Evolutionary conservation across 495 filamentous ascomycete species (phyloP).

Genomic region (Talaromyces nanjingensis): DNA sequence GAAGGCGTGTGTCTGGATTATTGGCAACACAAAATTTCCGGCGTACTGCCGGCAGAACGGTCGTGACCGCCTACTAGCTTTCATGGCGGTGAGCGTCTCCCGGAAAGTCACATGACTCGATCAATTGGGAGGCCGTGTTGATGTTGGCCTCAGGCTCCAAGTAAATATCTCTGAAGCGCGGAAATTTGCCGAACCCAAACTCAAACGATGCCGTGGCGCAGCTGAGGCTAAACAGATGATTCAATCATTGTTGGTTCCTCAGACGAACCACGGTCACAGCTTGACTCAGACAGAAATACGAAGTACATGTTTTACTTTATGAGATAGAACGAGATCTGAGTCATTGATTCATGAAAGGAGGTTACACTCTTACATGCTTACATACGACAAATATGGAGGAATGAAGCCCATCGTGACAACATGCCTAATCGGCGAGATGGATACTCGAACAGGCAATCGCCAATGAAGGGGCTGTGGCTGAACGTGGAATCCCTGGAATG

Average conservation of each 20-base stretch:
- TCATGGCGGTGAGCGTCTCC: not conserved
- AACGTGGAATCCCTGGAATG: not conserved
- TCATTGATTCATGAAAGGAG: not conserved
- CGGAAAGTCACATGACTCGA: not conserved
- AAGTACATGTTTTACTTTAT: not conserved
- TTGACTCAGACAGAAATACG: not conserved
- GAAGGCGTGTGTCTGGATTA: not conserved
- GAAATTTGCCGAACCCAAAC: not conserved
- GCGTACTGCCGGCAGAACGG: constrained; percentile 3
- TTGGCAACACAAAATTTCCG: not conserved
- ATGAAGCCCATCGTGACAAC: not conserved
- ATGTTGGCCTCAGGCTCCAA: not conserved
- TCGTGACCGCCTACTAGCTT: not conserved
- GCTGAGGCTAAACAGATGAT: not conserved
- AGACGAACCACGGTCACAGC: not conserved
- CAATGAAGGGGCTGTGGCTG: not conserved
- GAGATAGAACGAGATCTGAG: not conserved
- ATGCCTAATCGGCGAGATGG: not conserved
- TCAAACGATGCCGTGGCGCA: not conserved
- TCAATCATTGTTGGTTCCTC: not conserved
- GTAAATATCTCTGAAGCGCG: not conserved
- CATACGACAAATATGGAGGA: not conserved
- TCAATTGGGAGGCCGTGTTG: not conserved
- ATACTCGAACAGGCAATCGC: not conserved
- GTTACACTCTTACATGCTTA: not conserved